Percentiles rank a stretch among this genome's conserved stretches.
Evolutionary conservation across 2,329 filamentous ascomycete genomes (phyloP).

Genomic region (Arthrobotrys megalospora): DNA sequence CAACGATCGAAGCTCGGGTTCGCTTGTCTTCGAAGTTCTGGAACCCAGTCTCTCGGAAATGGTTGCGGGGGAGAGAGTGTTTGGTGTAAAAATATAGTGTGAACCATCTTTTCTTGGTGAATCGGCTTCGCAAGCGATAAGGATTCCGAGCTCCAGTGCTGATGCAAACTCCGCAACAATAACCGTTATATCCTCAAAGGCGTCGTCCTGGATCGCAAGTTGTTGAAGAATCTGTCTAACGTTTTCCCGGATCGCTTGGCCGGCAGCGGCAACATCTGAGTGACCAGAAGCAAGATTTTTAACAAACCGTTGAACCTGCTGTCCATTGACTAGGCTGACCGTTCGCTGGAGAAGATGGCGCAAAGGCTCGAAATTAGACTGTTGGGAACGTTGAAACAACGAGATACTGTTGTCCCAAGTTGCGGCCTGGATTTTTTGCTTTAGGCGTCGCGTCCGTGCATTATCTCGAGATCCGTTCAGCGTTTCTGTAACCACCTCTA

Average conservation of each 20-base stretch:
- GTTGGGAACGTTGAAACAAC: constrained; percentile 42
- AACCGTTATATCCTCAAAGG: constrained; percentile 47
- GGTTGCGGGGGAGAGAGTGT: neutral
- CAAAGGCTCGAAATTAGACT: constrained; percentile 45
- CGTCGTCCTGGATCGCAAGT: constrained; percentile 44
- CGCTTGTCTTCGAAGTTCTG: constrained; percentile 25
- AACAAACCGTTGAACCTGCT: constrained; percentile 46
- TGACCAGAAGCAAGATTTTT: constrained; percentile 27
- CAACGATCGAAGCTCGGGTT: constrained; percentile 40
- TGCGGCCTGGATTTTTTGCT: constrained; percentile 28
- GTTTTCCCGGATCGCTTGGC: constrained; percentile 49
- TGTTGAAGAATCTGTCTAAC: constrained; percentile 50
- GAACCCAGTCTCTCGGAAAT: neutral
- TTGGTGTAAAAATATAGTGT: constrained; percentile 36
- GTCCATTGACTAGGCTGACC: constrained; percentile 37
- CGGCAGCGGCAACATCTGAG: constrained; percentile 22
- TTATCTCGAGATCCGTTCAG: constrained; percentile 39
- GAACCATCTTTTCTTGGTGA: constrained; percentile 5
- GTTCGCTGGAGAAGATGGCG: constrained; percentile 42
- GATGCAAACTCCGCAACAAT: constrained; percentile 51
- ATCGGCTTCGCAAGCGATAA: constrained; percentile 40
- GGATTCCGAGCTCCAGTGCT: constrained; percentile 44
- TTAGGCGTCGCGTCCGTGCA: constrained; percentile 24
- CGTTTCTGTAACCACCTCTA: constrained; percentile 38
- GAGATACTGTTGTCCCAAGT: constrained; percentile 44